These are phyloP conservation scores for Mycena leptocephala DNA, from an alignment of 768 basidiomycete species.

Conservation along the genomic window DNA sequence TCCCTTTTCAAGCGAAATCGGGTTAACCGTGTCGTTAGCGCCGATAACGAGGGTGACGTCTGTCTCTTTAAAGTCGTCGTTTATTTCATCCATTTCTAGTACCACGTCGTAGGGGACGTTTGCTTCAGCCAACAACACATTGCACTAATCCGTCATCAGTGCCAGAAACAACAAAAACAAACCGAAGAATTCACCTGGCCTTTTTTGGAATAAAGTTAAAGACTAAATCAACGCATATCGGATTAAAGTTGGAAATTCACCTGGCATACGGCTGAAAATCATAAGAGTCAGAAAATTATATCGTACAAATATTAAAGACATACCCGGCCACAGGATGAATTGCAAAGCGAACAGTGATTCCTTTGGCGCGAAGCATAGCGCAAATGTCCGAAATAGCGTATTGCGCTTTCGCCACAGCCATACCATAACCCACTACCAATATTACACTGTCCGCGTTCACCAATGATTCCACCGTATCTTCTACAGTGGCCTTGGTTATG, in stretches of 20 bases:
- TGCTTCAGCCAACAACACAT: conserved; percentile 92
- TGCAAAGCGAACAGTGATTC: conserved; percentile 86
- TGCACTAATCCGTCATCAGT: conserved; percentile 66
- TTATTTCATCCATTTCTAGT: conserved; percentile 93
- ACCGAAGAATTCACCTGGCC: conserved; percentile 28
- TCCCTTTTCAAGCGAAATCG: conserved; percentile 89
- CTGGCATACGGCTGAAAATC: conserved; percentile 79
- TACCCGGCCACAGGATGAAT: conserved; percentile 91
- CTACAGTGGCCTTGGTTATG: conserved; percentile 83
- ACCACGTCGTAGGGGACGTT: conserved; percentile 87
- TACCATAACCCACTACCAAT: conserved; percentile 80
- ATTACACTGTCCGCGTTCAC: conserved; percentile 89
- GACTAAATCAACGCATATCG: not conserved
- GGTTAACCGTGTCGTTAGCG: conserved; percentile 94
- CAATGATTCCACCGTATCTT: conserved; percentile 87
- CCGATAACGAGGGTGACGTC: conserved; percentile 94
- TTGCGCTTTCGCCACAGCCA: conserved; percentile 95
- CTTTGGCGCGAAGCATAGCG: conserved; percentile 79
- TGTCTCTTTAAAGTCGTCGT: conserved; percentile 91
- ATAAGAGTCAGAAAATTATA: not conserved
- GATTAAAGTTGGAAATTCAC: conserved; percentile 43
- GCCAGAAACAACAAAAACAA: not conserved
- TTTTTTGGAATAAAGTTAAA: not conserved
- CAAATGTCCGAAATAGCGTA: conserved; percentile 86
- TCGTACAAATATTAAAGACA: not conserved